Evolutionary conservation across 1,284 basidiomycete species (phyloP).

Genomic region (Ganoderma meredithae): DNA sequence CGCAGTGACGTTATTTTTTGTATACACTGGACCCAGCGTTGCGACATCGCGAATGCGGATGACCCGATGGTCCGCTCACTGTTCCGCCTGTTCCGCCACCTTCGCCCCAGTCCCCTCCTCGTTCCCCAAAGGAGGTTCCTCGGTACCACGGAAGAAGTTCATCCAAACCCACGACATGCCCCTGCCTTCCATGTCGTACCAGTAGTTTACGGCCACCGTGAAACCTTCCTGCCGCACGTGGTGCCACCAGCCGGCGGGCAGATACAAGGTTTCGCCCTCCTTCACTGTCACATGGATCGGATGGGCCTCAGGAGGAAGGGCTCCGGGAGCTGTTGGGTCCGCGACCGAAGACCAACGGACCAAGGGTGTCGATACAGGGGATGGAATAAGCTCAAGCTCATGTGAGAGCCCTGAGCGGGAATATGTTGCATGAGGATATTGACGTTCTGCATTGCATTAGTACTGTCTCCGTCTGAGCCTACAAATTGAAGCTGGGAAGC

Average conservation of each 20-base stretch:
- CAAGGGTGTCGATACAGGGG: slow-evolving; percentile 45
- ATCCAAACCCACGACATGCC: slow-evolving; percentile 75
- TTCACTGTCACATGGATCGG: slow-evolving; percentile 71
- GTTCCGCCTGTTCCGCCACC: neutral
- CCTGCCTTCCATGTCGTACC: slow-evolving; percentile 81
- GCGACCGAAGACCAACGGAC: slow-evolving; percentile 80
- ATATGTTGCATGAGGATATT: slow-evolving; percentile 77
- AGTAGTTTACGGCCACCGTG: slow-evolving; percentile 87
- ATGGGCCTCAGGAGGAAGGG: slow-evolving; percentile 58
- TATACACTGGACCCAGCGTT: neutral
- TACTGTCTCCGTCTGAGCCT: neutral
- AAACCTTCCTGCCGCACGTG: slow-evolving; percentile 74
- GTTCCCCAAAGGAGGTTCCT: slow-evolving; percentile 48
- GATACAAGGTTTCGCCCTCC: slow-evolving; percentile 85
- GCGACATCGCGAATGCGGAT: neutral
- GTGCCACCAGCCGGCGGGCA: slow-evolving; percentile 94
- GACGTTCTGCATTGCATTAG: slow-evolving; percentile 55
- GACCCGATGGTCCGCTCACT: slow-evolving; percentile 5
- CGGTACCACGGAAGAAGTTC: slow-evolving; percentile 62
- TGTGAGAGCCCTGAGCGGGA: slow-evolving; percentile 47
- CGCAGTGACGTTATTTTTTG: slow-evolving; percentile 1
- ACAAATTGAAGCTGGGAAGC: neutral
- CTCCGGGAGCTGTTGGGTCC: slow-evolving; percentile 57
- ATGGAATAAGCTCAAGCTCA: slow-evolving; percentile 55
- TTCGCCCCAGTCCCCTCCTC: slow-evolving; percentile 34